Base-by-base conservation (phyloP, 73 alveolate genomes). In the Paramecium sexaurelia region DNA sequence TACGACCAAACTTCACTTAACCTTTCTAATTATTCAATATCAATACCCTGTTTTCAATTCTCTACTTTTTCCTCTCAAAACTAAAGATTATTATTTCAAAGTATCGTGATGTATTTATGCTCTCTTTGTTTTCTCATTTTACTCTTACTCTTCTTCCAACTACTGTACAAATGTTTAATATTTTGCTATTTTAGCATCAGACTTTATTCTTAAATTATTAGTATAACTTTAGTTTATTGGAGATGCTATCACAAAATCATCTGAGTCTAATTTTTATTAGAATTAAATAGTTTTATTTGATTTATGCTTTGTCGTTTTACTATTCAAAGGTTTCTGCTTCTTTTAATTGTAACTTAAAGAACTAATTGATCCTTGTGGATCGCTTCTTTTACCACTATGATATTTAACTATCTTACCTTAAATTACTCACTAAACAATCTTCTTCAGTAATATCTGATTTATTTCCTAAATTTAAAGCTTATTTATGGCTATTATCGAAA, bases 381-480 rank as follows among this genome's bases (percentile, higher is more conserved):
- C 90, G 19, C 90, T 78, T 43, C 73, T 78, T 22, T 41, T 37
- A 7, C 47, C 68, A 43, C 90, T 78, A 41, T 40, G n/a, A n/a
- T 29, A 51, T 41, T 19, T 3, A 41, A 8, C 7, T 20, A 11
- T 29, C 73, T 78, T 78, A 78, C 90, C 90, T 78, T 22, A 29
- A 19, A 45, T 78, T 78, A 43, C 90, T 78, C 10, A 78, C 22
- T 13, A 41, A 33, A 78, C 90, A 78, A 43, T 78, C 90, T 29
- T 78, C 90, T n/a, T 78, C 90, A 17, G 9, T 39, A 7, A 78
- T 61, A 78, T 78, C 90, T 20, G 73, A 24, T 22, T 78, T 78
- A 43, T 78, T 56, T 24, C 75, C 90, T 39, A 45, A 13, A 78
- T 78, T 78, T 20, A 78, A 24, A 8, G 90, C 90, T 24, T 43